Evolutionary conservation across 768 basidiomycete genomes (phyloP), one percentile per base, ranked within the genome.

Genomic region (Gelatoporia subvermispora): DNA sequence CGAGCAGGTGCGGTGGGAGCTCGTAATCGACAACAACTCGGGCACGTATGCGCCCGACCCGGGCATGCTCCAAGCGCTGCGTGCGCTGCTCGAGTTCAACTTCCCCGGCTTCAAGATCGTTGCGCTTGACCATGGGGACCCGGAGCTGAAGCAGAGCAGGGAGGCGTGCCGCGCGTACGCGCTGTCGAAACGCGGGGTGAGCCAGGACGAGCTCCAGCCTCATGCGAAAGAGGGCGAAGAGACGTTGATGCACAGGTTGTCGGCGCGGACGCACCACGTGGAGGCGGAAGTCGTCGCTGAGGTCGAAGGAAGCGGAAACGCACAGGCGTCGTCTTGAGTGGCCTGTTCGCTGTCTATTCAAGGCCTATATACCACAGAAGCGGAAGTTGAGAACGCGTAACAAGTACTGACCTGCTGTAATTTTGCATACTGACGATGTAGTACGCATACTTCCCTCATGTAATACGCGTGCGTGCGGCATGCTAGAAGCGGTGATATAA

Each of bases 21-120:
- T 93, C 25, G 82, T 91, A 53, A 79, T 93, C 59, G 90, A 93
- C 63, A 93, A 93, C 59, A 86, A 87, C 60, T 84, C 81, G 56
- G 90, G 90, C 42, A 93, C 89, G 44, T 92, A 93, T 61, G 76
- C 87, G 25, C 90, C 91, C 1, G 79, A 88, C 59, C 72, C 74
- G 45, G 64, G 57, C 45, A 58, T 91, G 54, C 66, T 93, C 2
- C 82, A 84, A 0, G 62, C 71, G 37, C 63, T 91, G 48, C 77
- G 79, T 60, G 72, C 69, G 53, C 68, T 88, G 22, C 60, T 93
- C 43, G 81, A 88, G 65, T 74, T 75, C 58, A 92, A 93, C 60
- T 89, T 93, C 60, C 71, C 78, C 17, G 83, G 82, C 2, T 72
- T 89, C 49, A 64, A 56, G 28, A 71, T 90, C 17, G 60, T 73